Evolutionary conservation across 371 early-diverging fungal species (phyloP).

Genomic region (Entomophthora muscae): DNA sequence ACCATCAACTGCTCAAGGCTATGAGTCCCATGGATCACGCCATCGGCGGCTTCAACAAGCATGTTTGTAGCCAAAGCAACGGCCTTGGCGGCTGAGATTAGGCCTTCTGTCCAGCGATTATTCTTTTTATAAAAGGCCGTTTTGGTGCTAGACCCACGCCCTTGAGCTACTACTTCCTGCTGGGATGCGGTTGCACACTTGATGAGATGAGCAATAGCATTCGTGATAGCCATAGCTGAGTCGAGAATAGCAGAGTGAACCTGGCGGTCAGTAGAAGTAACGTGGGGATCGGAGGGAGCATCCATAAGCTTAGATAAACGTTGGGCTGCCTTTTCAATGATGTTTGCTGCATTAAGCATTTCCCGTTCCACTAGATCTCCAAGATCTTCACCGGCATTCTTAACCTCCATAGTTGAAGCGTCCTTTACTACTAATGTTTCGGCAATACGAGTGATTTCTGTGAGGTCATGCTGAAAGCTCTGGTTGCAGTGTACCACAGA

Average conservation of each 20-base stretch:
- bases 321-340: slow-evolving; percentile 80
- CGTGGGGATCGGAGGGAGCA: slow-evolving; percentile 47
- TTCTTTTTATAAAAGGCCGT: slow-evolving; percentile 95
- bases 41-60: slow-evolving; percentile 90
- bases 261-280: slow-evolving; percentile 57
- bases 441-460: slow-evolving; percentile 46
- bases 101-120: slow-evolving; percentile 96
- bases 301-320: slow-evolving; percentile 61
- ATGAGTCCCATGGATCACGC: slow-evolving; percentile 79
- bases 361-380: slow-evolving; percentile 82
- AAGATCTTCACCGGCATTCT: slow-evolving; percentile 53
- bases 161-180: slow-evolving; percentile 91
- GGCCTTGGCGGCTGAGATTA: slow-evolving; percentile 91
- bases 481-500: slow-evolving; percentile 51
- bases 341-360: slow-evolving; percentile 79
- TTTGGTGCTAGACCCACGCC: slow-evolving; percentile 63
- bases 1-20: slow-evolving; percentile 87
- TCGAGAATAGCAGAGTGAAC: slow-evolving; percentile 83
- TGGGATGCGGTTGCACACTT: slow-evolving; percentile 85
- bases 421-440: slow-evolving; percentile 58
- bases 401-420: slow-evolving; percentile 33
- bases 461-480: slow-evolving; percentile 50
- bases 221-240: slow-evolving; percentile 78
- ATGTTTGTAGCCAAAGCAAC: slow-evolving; percentile 82
- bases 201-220: slow-evolving; percentile 86